Percentiles rank a stretch among this genome's conserved stretches.
phyloP scores from a whole-genome alignment of 2,329 filamentous ascomycete species.

The Rhynchosporium secalis region DNA sequence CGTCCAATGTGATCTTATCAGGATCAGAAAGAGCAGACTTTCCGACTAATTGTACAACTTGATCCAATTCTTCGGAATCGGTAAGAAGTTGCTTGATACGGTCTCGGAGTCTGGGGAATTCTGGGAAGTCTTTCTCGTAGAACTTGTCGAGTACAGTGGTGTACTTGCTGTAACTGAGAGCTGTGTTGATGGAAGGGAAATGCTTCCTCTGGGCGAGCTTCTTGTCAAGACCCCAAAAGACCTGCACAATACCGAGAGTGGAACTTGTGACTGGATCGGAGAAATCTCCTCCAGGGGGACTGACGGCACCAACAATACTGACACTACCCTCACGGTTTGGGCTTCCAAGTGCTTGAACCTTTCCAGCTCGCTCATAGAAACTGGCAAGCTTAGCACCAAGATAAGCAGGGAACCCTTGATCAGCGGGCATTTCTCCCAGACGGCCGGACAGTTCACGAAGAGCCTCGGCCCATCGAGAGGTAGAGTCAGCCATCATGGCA shows the following conservation, averaged over 20 bases:
- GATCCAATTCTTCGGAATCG: constrained; percentile 94
- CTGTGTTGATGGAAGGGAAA: constrained; percentile 98
- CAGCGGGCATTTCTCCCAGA: background rate
- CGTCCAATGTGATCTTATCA: constrained; percentile 97
- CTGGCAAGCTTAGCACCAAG: constrained; percentile 94
- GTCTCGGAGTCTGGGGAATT: constrained; percentile 90
- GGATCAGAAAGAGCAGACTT: constrained; percentile 94
- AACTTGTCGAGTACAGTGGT: constrained; percentile 83
- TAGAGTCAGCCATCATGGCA: constrained; percentile 99
- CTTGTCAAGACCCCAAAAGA: constrained; percentile 99
- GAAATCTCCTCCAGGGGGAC: constrained; percentile 97
- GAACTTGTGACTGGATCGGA: constrained; percentile 94
- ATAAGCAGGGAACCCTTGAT: constrained; percentile 84
- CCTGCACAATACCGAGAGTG: constrained; percentile 95
- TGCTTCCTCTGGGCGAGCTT: constrained; percentile 98
- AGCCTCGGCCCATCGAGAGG: constrained; percentile 97
- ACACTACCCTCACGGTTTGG: constrained; percentile 89
- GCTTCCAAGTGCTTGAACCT: constrained; percentile 80
- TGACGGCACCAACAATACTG: constrained; percentile 96
- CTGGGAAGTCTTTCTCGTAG: constrained; percentile 90
- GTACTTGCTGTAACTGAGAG: constrained; percentile 95
- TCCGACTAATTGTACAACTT: constrained; percentile 97
- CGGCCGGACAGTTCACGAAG: constrained; percentile 86
- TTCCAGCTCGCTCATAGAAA: constrained; percentile 98
- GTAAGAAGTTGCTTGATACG: constrained; percentile 91